These are phyloP conservation scores for Lasiodiplodia sp. DNA, from an alignment of 2,329 filamentous ascomycete genomes.

Conservation along the genomic window DNA sequence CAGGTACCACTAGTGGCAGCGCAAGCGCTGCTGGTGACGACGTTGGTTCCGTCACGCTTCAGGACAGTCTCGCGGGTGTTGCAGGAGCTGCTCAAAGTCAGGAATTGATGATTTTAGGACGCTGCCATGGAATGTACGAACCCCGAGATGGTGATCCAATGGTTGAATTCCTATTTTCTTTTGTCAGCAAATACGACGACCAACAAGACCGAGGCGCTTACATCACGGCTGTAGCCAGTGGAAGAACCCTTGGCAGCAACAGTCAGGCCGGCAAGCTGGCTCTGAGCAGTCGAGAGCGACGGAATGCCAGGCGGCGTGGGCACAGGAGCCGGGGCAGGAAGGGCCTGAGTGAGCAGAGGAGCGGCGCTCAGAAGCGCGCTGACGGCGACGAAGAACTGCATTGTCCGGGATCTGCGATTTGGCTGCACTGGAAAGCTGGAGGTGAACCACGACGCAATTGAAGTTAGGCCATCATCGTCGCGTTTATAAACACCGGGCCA, in stretches of 20 bases:
- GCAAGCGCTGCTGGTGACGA: constrained; percentile 67
- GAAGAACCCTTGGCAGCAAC: constrained; percentile 64
- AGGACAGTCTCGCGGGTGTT: constrained; percentile 77
- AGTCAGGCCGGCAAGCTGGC: constrained; percentile 65
- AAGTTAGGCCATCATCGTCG: not conserved
- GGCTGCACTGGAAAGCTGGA: constrained; percentile 1
- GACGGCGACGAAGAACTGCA: constrained; percentile 22
- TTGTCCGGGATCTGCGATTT: not conserved
- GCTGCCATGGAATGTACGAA: not conserved
- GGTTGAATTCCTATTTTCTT: constrained; percentile 22
- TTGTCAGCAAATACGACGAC: not conserved
- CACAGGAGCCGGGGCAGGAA: constrained; percentile 38
- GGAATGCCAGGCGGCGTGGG: constrained; percentile 69
- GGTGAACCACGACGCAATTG: not conserved
- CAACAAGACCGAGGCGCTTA: constrained; percentile 69
- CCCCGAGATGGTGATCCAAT: constrained; percentile 24
- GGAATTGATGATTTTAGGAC: not conserved
- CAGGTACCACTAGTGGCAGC: constrained; percentile 71
- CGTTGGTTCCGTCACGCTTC: constrained; percentile 73
- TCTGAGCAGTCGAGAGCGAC: constrained; percentile 62
- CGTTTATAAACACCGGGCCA: constrained; percentile 26
- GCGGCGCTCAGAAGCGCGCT: constrained; percentile 24
- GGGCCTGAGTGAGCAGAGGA: constrained; percentile 33
- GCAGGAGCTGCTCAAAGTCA: constrained; percentile 63
- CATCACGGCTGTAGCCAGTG: constrained; percentile 67